phyloP scores from a whole-genome alignment of 2,329 filamentous ascomycete genomes.

The Aspergillus pseudonomiae region DNA sequence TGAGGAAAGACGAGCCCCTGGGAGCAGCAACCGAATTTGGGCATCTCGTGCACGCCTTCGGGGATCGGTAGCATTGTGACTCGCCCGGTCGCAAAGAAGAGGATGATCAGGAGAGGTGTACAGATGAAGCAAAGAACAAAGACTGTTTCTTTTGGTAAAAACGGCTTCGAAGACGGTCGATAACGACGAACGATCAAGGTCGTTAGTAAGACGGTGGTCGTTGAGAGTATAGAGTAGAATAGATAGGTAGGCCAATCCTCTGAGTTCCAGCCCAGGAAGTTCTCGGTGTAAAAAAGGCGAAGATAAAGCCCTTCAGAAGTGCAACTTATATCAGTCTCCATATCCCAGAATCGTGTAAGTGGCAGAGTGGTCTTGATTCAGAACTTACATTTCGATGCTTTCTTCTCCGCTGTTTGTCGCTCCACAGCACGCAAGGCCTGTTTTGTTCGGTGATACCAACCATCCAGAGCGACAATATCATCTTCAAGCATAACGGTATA shows the following conservation, averaged over 20 bases:
- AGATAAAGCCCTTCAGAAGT: slow-evolving; percentile 42
- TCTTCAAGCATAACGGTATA: slow-evolving; percentile 53
- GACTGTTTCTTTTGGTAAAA: slow-evolving; percentile 26
- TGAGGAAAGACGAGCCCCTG: slow-evolving; percentile 50
- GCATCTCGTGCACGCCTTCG: slow-evolving; percentile 44
- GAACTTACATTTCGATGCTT: slow-evolving; percentile 25
- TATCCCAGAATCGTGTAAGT: neutral
- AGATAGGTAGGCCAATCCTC: slow-evolving; percentile 46
- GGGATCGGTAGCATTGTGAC: slow-evolving; percentile 41
- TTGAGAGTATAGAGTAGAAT: slow-evolving; percentile 33
- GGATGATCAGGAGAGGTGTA: slow-evolving; percentile 32
- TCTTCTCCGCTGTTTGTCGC: slow-evolving; percentile 30
- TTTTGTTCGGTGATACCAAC: slow-evolving; percentile 50
- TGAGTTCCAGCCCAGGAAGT: slow-evolving; percentile 50
- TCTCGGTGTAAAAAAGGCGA: slow-evolving; percentile 52
- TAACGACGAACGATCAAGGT: slow-evolving; percentile 13
- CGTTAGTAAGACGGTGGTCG: neutral
- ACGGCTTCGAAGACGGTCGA: slow-evolving; percentile 10
- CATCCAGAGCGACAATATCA: slow-evolving; percentile 51
- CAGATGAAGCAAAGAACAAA: slow-evolving; percentile 32
- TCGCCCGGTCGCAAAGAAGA: slow-evolving; percentile 48
- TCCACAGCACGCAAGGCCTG: slow-evolving; percentile 40
- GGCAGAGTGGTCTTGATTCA: neutral
- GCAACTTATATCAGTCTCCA: neutral
- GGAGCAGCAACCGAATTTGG: slow-evolving; percentile 47